Evolutionary conservation across 2,329 filamentous ascomycete species (phyloP).

Genomic region (Penicillium palitans): DNA sequence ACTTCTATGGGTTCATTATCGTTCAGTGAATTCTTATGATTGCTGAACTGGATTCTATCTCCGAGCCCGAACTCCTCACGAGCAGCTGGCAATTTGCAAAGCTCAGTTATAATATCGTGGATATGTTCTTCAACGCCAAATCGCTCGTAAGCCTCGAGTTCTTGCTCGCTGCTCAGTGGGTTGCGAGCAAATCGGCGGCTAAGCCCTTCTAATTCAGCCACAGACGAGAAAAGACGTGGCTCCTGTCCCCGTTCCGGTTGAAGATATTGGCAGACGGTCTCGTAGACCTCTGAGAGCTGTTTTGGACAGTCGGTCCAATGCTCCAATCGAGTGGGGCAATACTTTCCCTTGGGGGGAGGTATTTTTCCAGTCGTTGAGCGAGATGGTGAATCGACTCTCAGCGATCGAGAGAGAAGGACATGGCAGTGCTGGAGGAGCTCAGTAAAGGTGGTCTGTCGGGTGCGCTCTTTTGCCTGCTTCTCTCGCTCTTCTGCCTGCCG

Average conservation of each 20-base stretch:
- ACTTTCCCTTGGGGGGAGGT: background rate
- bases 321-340: background rate
- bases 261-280: background rate
- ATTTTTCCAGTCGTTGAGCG: background rate
- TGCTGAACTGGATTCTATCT: conserved; percentile 16
- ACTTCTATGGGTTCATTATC: background rate
- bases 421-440: background rate
- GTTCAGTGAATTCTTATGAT: conserved; percentile 10
- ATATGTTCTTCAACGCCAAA: background rate
- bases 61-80: conserved; percentile 22
- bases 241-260: background rate
- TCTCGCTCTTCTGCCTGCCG: background rate
- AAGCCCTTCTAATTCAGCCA: background rate
- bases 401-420: background rate
- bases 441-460: background rate
- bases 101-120: conserved; percentile 25
- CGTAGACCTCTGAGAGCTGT: background rate
- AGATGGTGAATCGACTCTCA: background rate
- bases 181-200: background rate
- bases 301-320: background rate
- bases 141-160: background rate
- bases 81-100: conserved; percentile 27
- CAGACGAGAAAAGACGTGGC: background rate
- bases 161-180: background rate
- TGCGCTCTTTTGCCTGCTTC: background rate